Evolutionary conservation across 2,329 filamentous ascomycete genomes (phyloP).

Genomic region (Monilinia aucupariae): DNA sequence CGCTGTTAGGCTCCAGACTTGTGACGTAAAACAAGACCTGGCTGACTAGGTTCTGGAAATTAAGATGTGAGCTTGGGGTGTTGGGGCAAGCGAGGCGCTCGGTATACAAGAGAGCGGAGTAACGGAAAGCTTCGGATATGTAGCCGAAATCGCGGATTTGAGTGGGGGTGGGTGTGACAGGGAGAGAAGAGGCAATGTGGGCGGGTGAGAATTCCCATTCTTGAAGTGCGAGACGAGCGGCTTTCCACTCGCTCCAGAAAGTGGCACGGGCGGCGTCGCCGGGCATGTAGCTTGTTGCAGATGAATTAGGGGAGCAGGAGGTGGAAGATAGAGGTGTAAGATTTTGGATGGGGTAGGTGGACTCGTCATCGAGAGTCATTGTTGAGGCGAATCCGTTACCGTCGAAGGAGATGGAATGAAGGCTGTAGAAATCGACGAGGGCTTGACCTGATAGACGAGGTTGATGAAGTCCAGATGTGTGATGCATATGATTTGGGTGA

Average conservation of each 20-base stretch:
- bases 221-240: conserved; percentile 68
- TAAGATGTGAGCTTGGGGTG: conserved; percentile 65
- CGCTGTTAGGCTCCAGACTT: conserved; percentile 65
- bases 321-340: conserved; percentile 33
- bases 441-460: conserved; percentile 39
- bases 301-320: conserved; percentile 29
- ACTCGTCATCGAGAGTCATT: conserved; percentile 46
- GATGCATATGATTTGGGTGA: conserved; percentile 24
- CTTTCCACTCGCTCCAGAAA: conserved; percentile 88
- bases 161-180: conserved; percentile 45
- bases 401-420: conserved; percentile 56
- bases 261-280: conserved; percentile 54
- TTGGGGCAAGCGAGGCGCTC: conserved; percentile 78
- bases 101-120: conserved; percentile 82
- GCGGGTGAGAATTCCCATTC: conserved; percentile 70
- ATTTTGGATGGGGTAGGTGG: conserved; percentile 37
- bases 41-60: conserved; percentile 77
- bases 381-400: conserved; percentile 59
- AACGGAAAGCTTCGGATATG: conserved; percentile 85
- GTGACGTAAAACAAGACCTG: conserved; percentile 80
- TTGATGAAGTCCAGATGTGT: conserved; percentile 30
- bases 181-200: conserved; percentile 47
- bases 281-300: not conserved
- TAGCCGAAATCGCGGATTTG: conserved; percentile 72
- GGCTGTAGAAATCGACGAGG: conserved; percentile 46